phyloP scores from a whole-genome alignment of 208 protist species.

The Endotrypanum monterogeii region DNA sequence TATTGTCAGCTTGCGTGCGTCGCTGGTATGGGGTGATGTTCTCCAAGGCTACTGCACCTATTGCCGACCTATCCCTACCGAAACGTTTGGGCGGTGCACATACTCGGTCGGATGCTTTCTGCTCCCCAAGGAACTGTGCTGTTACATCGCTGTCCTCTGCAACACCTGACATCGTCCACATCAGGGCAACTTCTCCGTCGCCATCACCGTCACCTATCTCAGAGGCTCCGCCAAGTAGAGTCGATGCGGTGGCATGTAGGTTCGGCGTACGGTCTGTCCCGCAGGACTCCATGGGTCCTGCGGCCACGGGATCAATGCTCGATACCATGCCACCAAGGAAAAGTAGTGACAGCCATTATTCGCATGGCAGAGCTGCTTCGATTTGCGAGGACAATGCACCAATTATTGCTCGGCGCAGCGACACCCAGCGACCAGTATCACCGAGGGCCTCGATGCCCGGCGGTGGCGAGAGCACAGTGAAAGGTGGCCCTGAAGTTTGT shows the following conservation, averaged over 20 bases:
- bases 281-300: neutral
- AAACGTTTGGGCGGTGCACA: neutral
- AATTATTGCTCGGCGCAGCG: slow-evolving; percentile 3
- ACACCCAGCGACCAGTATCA: slow-evolving; percentile 1
- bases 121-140: neutral
- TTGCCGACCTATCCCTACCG: neutral
- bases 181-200: neutral
- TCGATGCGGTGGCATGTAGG: neutral
- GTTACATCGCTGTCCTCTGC: neutral
- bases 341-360: neutral
- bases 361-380: no score
- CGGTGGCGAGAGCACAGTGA: neutral
- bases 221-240: neutral
- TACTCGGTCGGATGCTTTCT: neutral
- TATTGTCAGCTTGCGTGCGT: slow-evolving; percentile 44
- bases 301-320: neutral
- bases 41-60: slow-evolving; percentile 24
- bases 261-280: neutral
- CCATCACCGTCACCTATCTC: neutral
- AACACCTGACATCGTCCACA: neutral
- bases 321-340: neutral
- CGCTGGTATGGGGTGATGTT: slow-evolving; percentile 69
- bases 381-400: neutral
- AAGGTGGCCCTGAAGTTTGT: neutral
- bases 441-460: neutral